phyloP scores from a whole-genome alignment of 768 basidiomycete species.

The Pulveroboletus sp. region DNA sequence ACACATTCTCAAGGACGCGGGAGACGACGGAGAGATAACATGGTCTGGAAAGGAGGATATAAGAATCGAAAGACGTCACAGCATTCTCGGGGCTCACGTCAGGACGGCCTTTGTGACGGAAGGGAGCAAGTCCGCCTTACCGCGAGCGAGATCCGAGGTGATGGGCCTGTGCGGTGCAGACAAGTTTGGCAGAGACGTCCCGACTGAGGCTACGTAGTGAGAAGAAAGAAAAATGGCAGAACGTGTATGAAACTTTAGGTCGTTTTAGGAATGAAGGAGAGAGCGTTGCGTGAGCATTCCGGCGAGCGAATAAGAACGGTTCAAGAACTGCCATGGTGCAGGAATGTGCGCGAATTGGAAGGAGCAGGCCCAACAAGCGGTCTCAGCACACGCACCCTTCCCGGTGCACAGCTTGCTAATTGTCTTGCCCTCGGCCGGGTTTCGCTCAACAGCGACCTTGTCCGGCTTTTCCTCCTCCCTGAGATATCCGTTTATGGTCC shows the following conservation, averaged over 20 bases:
- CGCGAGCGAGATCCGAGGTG: conserved; percentile 32
- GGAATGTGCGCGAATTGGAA: conserved; percentile 13
- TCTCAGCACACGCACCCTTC: neutral
- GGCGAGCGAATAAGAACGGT: conserved; percentile 3
- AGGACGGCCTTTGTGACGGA: conserved; percentile 16
- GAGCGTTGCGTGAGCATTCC: conserved; percentile 12
- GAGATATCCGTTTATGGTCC: conserved; percentile 23
- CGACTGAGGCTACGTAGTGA: conserved; percentile 25
- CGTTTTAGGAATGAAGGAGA: conserved; percentile 31
- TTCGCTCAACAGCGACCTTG: neutral
- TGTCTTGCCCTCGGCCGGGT: conserved; percentile 3
- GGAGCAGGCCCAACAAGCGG: conserved; percentile 1
- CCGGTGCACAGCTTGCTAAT: conserved; percentile 17
- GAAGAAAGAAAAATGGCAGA: conserved; percentile 14
- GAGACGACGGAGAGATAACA: conserved; percentile 13
- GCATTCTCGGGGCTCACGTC: conserved; percentile 32
- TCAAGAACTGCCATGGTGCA: neutral
- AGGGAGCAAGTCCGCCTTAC: conserved; percentile 16
- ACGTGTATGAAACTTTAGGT: conserved; percentile 32
- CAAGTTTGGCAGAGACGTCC: conserved; percentile 33
- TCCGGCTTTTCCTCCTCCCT: conserved; percentile 12
- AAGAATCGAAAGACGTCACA: conserved; percentile 28
- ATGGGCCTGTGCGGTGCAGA: conserved; percentile 25
- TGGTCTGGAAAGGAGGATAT: conserved; percentile 23
- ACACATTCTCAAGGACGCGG: conserved; percentile 20